Conservation (phyloP, 352 stramenopile genomes). For the Globisporangium polare region DNA sequence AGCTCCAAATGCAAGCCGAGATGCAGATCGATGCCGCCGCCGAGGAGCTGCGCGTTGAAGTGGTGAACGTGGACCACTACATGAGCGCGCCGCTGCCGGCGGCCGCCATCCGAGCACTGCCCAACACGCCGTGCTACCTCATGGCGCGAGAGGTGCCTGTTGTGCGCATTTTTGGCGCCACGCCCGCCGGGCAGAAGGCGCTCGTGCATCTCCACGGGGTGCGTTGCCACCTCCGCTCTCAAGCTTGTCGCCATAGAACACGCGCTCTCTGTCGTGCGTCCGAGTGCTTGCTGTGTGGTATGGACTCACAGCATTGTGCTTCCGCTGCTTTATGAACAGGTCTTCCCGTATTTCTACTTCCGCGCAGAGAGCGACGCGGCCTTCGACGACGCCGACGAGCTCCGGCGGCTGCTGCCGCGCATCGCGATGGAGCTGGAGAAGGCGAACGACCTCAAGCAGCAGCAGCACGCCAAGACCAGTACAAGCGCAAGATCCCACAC, state of each 20-base stretch:
- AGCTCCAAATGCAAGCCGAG: not conserved
- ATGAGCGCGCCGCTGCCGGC: slow-evolving; percentile 59
- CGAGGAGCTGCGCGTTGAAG: slow-evolving; percentile 64
- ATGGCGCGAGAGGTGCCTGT: slow-evolving; percentile 74
- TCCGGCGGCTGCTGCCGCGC: slow-evolving; percentile 54
- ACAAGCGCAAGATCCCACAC: slow-evolving; percentile 12
- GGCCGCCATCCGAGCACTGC: slow-evolving; percentile 37
- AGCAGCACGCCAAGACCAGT: slow-evolving; percentile 15
- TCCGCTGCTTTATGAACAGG: slow-evolving; percentile 23
- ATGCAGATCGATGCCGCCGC: slow-evolving; percentile 12
- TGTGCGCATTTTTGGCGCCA: slow-evolving; percentile 88
- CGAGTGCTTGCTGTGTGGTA: not conserved
- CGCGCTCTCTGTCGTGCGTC: too few species aligned
- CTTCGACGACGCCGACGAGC: slow-evolving; percentile 65
- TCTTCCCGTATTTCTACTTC: slow-evolving; percentile 90
- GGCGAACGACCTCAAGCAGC: slow-evolving; percentile 42
- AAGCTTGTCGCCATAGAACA: not conserved
- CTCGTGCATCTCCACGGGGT: slow-evolving; percentile 89
- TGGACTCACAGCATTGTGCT: not conserved
- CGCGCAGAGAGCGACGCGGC: slow-evolving; percentile 52
- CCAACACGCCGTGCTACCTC: slow-evolving; percentile 61
- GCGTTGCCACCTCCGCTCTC: not conserved
- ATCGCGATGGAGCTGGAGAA: slow-evolving; percentile 73
- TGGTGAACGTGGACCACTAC: slow-evolving; percentile 82
- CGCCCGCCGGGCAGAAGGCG: slow-evolving; percentile 85